A percentile compares a stretch with the other conserved stretches of the same genome.
phyloP scores from a whole-genome alignment of 2,329 filamentous ascomycete genomes.

The Curvularia lunata region DNA sequence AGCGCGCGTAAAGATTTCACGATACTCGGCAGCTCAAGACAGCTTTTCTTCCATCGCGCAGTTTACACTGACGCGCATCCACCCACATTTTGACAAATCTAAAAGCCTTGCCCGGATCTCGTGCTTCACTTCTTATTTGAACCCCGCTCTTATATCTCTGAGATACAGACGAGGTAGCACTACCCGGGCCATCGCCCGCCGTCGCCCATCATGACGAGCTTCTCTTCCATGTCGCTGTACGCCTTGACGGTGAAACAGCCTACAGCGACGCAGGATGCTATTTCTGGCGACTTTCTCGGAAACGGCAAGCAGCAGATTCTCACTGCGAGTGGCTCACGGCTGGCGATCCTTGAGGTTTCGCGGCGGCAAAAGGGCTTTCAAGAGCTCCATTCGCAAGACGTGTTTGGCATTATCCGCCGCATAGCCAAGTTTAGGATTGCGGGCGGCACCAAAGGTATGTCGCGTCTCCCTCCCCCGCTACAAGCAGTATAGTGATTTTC shows the following conservation, averaged over 20 bases:
- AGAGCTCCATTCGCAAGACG: conserved; percentile 86
- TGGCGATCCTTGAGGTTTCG: conserved; percentile 87
- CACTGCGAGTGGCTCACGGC: conserved; percentile 86
- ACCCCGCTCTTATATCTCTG: conserved; percentile 3
- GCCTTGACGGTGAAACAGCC: conserved; percentile 94
- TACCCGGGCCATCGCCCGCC: conserved; percentile 43
- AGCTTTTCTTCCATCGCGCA: conserved; percentile 10
- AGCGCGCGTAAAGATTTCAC: conserved; percentile 16
- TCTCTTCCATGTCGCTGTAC: conserved; percentile 98
- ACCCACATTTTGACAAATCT: conserved; percentile 1
- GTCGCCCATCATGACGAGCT: conserved; percentile 81
- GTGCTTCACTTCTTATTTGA: background rate
- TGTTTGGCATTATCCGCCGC: conserved; percentile 93
- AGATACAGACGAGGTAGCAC: conserved; percentile 23
- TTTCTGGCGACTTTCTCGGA: conserved; percentile 92
- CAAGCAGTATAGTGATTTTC: conserved; percentile 57
- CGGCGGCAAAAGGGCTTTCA: conserved; percentile 83
- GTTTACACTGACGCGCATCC: conserved; percentile 11
- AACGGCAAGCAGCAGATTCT: conserved; percentile 98
- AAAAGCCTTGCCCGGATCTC: background rate
- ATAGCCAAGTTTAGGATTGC: conserved; percentile 90
- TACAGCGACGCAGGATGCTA: conserved; percentile 85
- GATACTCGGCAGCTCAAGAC: conserved; percentile 5
- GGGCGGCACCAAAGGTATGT: conserved; percentile 93
- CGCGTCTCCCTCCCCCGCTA: conserved; percentile 32